These are phyloP conservation scores for Cladochytrium replicatum DNA, from an alignment of 192 early-diverging fungal genomes.

Conservation along the genomic window DNA sequence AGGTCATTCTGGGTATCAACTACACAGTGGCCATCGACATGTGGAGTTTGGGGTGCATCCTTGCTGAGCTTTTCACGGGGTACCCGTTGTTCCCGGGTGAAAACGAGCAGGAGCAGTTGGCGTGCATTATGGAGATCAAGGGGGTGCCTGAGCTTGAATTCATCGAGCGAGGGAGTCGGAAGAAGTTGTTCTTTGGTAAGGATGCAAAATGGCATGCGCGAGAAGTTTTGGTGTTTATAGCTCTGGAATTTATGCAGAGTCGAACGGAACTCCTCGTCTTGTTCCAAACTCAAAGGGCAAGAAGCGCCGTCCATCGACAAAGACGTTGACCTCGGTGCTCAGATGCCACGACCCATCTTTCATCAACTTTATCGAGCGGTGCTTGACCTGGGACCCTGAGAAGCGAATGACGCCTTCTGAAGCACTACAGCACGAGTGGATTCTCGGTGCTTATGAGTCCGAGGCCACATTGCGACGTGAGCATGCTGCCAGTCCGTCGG, in stretches of 20 bases:
- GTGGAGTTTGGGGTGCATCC: conserved; percentile 36
- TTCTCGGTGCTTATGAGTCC: too few species aligned
- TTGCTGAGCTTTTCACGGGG: conserved; percentile 29
- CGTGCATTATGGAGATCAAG: conserved; percentile 89
- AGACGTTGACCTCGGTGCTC: conserved; percentile 63
- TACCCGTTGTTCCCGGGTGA: conserved; percentile 34
- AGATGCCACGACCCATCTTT: conserved; percentile 70
- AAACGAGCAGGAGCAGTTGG: conserved; percentile 44
- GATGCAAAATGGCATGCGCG: too few species aligned
- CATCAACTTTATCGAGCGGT: conserved; percentile 74
- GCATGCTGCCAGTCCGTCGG: too few species aligned
- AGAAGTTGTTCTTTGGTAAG: conserved; percentile 83
- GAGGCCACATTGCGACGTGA: too few species aligned
- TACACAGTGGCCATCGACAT: conserved; percentile 37
- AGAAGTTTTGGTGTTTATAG: too few species aligned
- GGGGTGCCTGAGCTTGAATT: conserved; percentile 68
- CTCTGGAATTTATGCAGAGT: too few species aligned
- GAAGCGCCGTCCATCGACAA: conserved; percentile 66
- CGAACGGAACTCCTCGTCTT: conserved; percentile 48
- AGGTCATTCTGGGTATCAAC: conserved; percentile 27
- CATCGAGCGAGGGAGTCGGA: conserved; percentile 68
- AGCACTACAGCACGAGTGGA: conserved; percentile 78
- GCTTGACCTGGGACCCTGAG: conserved; percentile 85
- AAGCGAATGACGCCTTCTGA: conserved; percentile 77
- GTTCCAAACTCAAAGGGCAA: conserved; percentile 82